phyloP scores from a whole-genome alignment of 2,329 filamentous ascomycete species.

The Chrysosporium keratinophilum region DNA sequence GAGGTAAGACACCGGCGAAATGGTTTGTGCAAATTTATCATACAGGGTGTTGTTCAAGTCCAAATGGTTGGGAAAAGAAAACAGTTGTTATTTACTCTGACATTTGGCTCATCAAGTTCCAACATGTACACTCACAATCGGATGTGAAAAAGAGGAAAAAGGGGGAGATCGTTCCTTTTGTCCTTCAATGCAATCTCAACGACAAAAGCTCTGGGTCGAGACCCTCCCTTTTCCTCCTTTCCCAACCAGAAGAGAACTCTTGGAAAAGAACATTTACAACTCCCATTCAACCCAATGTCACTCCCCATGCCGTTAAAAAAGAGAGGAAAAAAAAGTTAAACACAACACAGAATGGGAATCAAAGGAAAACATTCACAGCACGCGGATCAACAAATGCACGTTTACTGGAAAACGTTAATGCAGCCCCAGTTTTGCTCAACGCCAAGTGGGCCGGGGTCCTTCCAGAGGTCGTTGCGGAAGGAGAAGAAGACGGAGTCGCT shows the following conservation, averaged over 20 bases:
- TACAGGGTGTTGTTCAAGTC: background rate
- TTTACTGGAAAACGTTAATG: conserved; percentile 38
- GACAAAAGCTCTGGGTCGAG: background rate
- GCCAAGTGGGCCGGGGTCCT: conserved; percentile 54
- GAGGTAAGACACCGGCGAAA: no score
- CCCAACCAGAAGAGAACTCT: background rate
- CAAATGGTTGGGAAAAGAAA: background rate
- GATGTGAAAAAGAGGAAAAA: background rate
- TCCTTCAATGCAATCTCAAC: no score
- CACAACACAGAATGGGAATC: background rate
- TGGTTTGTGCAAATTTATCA: background rate
- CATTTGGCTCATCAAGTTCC: conserved; percentile 3
- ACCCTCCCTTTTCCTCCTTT: background rate
- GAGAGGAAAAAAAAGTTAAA: background rate
- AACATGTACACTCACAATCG: conserved; percentile 4
- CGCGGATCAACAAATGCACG: background rate
- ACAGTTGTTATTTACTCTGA: conserved; percentile 5
- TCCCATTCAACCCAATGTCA: background rate
- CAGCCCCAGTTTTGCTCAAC: conserved; percentile 79
- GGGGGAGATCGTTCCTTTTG: no score
- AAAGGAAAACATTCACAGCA: background rate
- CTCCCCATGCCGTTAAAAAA: background rate
- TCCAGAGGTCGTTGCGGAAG: conserved; percentile 72
- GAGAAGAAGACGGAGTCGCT: conserved; percentile 70
- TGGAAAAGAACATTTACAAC: conserved; percentile 6